Evolutionary conservation across 164 flowering plant species (phyloP), one percentile per base, ranked within the genome.

Genomic region (Dillenia turbinata): DNA sequence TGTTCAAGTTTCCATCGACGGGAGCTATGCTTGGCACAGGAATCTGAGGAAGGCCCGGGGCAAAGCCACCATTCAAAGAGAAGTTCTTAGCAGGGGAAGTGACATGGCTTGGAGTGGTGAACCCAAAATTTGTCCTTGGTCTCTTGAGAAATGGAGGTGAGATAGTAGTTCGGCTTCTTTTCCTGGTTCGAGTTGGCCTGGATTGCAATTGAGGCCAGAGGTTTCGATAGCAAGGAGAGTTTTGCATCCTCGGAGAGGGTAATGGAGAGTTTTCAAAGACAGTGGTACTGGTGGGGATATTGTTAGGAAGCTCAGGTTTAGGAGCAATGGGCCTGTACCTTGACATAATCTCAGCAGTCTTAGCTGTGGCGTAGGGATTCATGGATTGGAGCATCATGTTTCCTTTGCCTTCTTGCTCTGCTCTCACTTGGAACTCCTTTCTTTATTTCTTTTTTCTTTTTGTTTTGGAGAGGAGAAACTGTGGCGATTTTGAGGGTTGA

Each of bases 311-410:
- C 64, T 76, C 83, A 9, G 98, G 98, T 69, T 81, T 94, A 0
- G 98, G 98, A 2, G 97, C 98, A 44, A 94, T 94, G 60, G 97
- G 98, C 58, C 96, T 65, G 77, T 91, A 94, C 73, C 91, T 73
- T 2, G 98, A 85, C 90, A 94, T 69, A 66, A 94, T 94, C 79
- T 94, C 85, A 15, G 94, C 98, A 0, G 89, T 83, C 67, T 82
- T 87, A 0, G 85, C 57, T 33, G 77, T 43, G 22, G 77, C 24
- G 77, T 74, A 73, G 52, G 83, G 73, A 57, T 71, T 77, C 26
- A 82, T 56, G 1, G 89, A 64, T 56, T 79, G 79, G 58, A 85
- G 77, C 85, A 84, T 84, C 73, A 67, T 76, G 66, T 46, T 33
- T 43, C n/a, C 19, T 44, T 52, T 40, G 49, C 58, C 17, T 19